Conservation (phyloP, 192 early-diverging fungal genomes). For the Umbelopsis sp. region DNA sequence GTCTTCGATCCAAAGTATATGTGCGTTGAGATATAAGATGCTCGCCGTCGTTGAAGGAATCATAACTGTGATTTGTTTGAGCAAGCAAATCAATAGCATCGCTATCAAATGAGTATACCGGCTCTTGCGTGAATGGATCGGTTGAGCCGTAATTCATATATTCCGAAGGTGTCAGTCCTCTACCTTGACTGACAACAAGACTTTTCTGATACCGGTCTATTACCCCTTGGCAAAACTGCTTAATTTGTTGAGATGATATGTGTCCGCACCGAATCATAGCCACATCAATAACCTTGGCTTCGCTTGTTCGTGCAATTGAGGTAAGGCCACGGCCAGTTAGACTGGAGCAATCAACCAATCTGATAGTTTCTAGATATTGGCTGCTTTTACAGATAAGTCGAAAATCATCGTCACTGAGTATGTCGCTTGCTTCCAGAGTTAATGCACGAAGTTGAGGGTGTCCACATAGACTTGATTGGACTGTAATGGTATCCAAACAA, state of each 20-base stretch:
- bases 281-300: background rate
- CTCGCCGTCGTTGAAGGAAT: background rate
- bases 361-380: background rate
- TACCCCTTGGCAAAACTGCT: background rate
- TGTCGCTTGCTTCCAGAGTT: background rate
- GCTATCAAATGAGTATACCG: background rate
- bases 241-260: background rate
- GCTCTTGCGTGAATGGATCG: background rate
- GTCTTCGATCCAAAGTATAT: background rate
- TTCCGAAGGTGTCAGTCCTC: background rate
- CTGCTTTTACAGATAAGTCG: constrained; percentile 2
- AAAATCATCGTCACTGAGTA: constrained; percentile 3
- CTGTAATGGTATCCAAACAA: background rate
- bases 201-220: background rate
- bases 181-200: background rate
- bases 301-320: background rate
- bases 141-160: background rate
- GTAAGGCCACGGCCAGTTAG: background rate
- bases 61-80: background rate
- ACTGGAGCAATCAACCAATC: background rate
- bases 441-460: background rate
- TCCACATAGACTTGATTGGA: background rate
- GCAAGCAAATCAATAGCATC: background rate
- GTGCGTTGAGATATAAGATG: constrained; percentile 11
- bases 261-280: background rate